A percentile compares a stretch with the other conserved stretches of the same genome.
Conservation (phyloP, 2,329 filamentous ascomycete genomes). For the Diplodia sapinea region DNA sequence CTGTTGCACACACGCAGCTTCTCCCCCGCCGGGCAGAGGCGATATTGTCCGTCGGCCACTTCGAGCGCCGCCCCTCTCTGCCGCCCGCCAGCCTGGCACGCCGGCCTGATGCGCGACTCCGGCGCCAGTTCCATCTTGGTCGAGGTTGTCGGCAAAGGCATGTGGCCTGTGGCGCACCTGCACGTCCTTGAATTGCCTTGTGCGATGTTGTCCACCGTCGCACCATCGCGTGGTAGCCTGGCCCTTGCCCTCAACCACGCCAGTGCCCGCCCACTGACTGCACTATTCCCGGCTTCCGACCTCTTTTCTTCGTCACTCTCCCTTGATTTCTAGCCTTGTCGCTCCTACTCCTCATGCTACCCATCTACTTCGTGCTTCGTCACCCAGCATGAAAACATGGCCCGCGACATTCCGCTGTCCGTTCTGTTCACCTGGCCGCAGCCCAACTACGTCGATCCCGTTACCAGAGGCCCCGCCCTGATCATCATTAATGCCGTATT, state of each 20-base stretch:
- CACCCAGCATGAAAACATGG: slow-evolving; percentile 14
- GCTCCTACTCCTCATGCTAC: background rate
- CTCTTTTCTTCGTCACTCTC: background rate
- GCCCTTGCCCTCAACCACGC: background rate
- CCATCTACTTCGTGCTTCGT: background rate
- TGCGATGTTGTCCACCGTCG: slow-evolving; percentile 2
- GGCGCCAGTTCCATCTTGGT: background rate
- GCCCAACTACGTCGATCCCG: slow-evolving; percentile 52
- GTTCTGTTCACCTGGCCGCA: slow-evolving; percentile 48
- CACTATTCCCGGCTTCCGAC: too few species aligned
- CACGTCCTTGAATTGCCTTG: slow-evolving; percentile 9
- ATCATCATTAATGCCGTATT: slow-evolving; percentile 50
- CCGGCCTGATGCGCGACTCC: background rate
- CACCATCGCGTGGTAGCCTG: slow-evolving; percentile 21
- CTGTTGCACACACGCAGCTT: background rate
- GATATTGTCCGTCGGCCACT: background rate
- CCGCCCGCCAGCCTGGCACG: background rate
- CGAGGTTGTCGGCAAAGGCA: background rate
- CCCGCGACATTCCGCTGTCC: slow-evolving; percentile 41
- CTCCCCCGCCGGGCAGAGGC: background rate
- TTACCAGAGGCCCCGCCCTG: slow-evolving; percentile 48
- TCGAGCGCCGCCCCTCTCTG: background rate
- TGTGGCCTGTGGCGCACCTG: background rate
- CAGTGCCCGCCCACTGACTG: background rate
- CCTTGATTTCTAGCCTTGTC: background rate